Base-by-base conservation (phyloP, 2,329 filamentous ascomycete genomes). In the Cladophialophora yegresii region DNA sequence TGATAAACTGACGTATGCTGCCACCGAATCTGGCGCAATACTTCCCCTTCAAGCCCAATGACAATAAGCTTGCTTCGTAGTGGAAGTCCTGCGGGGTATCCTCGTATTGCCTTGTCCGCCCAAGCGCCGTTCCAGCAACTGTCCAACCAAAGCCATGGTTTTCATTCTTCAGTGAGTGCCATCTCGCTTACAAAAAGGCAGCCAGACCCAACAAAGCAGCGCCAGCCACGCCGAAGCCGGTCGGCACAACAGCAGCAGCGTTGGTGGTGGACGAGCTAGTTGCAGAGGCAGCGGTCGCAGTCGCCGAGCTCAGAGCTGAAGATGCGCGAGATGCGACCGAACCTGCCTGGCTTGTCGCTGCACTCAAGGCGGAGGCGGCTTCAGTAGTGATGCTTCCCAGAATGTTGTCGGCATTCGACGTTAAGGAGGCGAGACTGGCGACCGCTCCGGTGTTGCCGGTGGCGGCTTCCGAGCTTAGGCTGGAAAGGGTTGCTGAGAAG, bases 171-270 rank as follows among this genome's bases (percentile, higher is more conserved):
- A 23, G 22, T 45, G 7, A n/a, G 23, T 45, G 22, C n/a, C 28
- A 30, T 26, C 40, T 47, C 9, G 28, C 26, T 61, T 55, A 68
- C 66, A 68, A 58, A 23, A 68, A 63, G 10, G 64, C 66, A 33
- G 66, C 66, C 23, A 68, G 62, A 53, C 66, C 66, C 54, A 68
- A 50, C 30, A 68, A 49, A 26, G 61, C 66, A 55, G 59, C 64
- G 33, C 66, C 66, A 43, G 53, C 66, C 47, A 51, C 43, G 49
- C 67, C 65, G 28, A 61, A 59, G 2, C 58, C 62, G 33, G 64
- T 67, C 32, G 67, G 62, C 28, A 65, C 22, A 47, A 63, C 65
- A 45, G 56, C 54, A 55, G 65, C 67, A n/a, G 58, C 65, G 33
- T 64, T 65, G 45, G 51, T 60, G 33, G 61, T 59, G n/a, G 57